phyloP scores from a whole-genome alignment of 1,284 basidiomycete genomes.

The Marasmius sp. region DNA sequence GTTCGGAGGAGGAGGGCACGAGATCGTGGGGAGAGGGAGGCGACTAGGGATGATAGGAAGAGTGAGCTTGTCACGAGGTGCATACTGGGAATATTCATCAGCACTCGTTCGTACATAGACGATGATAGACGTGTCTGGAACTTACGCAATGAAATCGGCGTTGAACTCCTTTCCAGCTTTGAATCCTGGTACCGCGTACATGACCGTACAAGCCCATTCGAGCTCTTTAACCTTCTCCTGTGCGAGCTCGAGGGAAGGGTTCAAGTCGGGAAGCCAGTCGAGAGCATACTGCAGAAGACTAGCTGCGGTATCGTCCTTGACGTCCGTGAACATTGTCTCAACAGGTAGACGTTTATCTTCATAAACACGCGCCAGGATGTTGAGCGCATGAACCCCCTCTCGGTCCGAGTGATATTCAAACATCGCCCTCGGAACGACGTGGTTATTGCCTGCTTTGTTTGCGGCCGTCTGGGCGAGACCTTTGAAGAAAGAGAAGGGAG shows the following conservation, averaged over 20 bases:
- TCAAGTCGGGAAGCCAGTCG: slow-evolving; percentile 45
- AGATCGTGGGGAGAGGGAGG: slow-evolving; percentile 34
- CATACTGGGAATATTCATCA: slow-evolving; percentile 34
- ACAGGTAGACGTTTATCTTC: slow-evolving; percentile 37
- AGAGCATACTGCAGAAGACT: slow-evolving; percentile 42
- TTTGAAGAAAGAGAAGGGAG: slow-evolving; percentile 12
- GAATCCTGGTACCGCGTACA: slow-evolving; percentile 46
- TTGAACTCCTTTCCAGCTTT: slow-evolving; percentile 32
- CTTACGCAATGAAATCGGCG: slow-evolving; percentile 51
- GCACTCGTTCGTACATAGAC: background rate
- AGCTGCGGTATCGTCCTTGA: slow-evolving; percentile 33
- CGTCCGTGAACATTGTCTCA: slow-evolving; percentile 23
- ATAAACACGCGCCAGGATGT: slow-evolving; percentile 43
- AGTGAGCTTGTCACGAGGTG: slow-evolving; percentile 55
- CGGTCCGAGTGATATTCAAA: slow-evolving; percentile 14
- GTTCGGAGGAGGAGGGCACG: slow-evolving; percentile 42
- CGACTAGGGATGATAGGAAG: slow-evolving; percentile 44
- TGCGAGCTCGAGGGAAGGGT: slow-evolving; percentile 28
- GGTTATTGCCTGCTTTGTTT: slow-evolving; percentile 25
- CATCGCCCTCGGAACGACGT: slow-evolving; percentile 23
- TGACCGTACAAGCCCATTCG: slow-evolving; percentile 36
- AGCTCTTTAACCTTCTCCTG: slow-evolving; percentile 48
- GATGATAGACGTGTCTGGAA: slow-evolving; percentile 1
- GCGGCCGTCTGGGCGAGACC: slow-evolving; percentile 46
- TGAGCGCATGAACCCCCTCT: slow-evolving; percentile 38